These are phyloP conservation scores for Groenewaldozyma salmanticensis DNA, from an alignment of 805 yeast genomes.

Conservation along the genomic window DNA sequence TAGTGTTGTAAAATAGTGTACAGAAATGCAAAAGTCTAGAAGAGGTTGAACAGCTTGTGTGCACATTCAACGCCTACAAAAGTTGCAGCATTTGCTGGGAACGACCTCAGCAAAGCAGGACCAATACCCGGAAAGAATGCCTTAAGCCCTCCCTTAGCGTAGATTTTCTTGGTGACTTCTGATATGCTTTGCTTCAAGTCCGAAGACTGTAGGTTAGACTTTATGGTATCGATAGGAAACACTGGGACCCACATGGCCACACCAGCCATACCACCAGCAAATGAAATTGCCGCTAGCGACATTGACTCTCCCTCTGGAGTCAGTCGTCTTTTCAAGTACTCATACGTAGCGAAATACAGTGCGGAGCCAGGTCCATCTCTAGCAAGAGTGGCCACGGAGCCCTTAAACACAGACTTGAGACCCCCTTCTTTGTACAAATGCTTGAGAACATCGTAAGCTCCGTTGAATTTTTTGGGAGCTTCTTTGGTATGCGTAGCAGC, in stretches of 20 bases:
- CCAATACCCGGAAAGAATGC: constrained; percentile 98
- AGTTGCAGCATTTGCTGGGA: constrained; percentile 99
- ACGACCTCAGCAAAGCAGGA: constrained; percentile 86
- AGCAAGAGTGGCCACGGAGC: constrained; percentile 84
- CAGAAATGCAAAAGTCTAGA: constrained; percentile 4
- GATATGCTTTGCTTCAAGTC: constrained; percentile 41
- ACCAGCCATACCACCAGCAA: constrained; percentile 95
- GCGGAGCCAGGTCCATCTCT: constrained; percentile 99
- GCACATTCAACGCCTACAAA: constrained; percentile 92
- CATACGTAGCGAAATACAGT: constrained; percentile 89
- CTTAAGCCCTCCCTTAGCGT: constrained; percentile 67
- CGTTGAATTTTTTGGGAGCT: constrained; percentile 28
- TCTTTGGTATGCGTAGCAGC: constrained; percentile 22
- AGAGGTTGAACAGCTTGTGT: constrained; percentile 23
- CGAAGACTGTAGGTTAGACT: constrained; percentile 69
- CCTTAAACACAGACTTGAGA: constrained; percentile 73
- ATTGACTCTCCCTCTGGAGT: constrained; percentile 47
- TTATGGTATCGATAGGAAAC: constrained; percentile 93
- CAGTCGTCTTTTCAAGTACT: constrained; percentile 56
- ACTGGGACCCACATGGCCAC: constrained; percentile 95
- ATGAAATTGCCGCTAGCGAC: constrained; percentile 63
- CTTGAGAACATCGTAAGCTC: constrained; percentile 51
- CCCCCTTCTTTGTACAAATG: constrained; percentile 76
- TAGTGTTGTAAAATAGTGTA: constrained; percentile 4
- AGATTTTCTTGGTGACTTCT: constrained; percentile 59